Conservation (phyloP, 441 rosid species). For the Eutrema salsugineum region DNA sequence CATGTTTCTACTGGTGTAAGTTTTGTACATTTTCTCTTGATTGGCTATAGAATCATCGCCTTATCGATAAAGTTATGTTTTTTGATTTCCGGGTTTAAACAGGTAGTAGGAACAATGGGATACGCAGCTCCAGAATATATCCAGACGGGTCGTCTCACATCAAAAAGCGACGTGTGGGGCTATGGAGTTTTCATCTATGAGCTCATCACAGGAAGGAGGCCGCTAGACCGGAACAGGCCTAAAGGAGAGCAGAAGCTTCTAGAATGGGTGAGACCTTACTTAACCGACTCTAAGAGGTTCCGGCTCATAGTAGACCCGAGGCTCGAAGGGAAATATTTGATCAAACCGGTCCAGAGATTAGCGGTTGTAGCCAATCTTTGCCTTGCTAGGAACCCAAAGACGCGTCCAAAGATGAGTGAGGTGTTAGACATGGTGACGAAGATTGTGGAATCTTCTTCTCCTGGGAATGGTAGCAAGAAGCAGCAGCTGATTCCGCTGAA, state of each 20-base stretch:
- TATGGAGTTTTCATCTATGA: slow-evolving; percentile 93
- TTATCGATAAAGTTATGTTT: slow-evolving; percentile 35
- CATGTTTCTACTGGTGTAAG: slow-evolving; percentile 93
- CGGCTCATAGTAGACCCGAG: slow-evolving; percentile 60
- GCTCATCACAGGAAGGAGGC: slow-evolving; percentile 86
- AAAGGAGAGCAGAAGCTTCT: slow-evolving; percentile 80
- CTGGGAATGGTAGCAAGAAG: slow-evolving; percentile 26
- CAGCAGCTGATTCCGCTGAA: slow-evolving; percentile 34
- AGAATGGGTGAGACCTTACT: slow-evolving; percentile 85
- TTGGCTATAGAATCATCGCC: slow-evolving; percentile 39
- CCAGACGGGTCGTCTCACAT: slow-evolving; percentile 84
- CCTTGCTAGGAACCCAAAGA: slow-evolving; percentile 59
- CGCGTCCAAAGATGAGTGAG: slow-evolving; percentile 90
- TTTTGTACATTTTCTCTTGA: background rate
- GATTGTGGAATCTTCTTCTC: slow-evolving; percentile 40
- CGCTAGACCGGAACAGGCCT: slow-evolving; percentile 73
- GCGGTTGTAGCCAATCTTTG: slow-evolving; percentile 70
- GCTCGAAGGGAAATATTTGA: slow-evolving; percentile 52
- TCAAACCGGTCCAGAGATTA: slow-evolving; percentile 60
- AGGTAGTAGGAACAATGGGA: slow-evolving; percentile 97
- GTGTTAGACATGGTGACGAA: slow-evolving; percentile 68
- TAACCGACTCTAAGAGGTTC: slow-evolving; percentile 55
- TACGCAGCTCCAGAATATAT: slow-evolving; percentile 93
- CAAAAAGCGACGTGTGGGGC: slow-evolving; percentile 91
- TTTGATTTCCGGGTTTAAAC: background rate